These are phyloP conservation scores for Onygenales sp. DNA, from an alignment of 2,329 filamentous ascomycete genomes.

Conservation along the genomic window DNA sequence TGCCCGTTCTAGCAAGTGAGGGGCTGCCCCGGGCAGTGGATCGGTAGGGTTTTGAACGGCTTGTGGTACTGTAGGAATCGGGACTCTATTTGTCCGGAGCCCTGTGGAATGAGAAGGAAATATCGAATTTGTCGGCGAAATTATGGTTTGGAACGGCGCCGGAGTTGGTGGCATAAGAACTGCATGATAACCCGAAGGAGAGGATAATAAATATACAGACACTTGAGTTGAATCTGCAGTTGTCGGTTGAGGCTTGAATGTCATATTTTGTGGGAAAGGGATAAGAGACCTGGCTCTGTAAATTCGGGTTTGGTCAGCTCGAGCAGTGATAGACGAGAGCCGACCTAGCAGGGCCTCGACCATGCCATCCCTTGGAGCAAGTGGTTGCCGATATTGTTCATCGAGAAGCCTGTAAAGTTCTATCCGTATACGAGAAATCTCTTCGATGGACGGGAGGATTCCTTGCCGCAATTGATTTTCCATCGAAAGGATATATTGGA, in stretches of 20 bases:
- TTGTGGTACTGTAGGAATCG: not conserved
- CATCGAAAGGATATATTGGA: constrained; percentile 16
- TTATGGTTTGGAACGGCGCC: constrained; percentile 10
- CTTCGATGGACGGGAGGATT: constrained; percentile 20
- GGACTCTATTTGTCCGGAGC: not conserved
- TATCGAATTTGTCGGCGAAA: not conserved
- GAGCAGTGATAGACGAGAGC: constrained; percentile 20
- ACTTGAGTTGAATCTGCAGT: constrained; percentile 9
- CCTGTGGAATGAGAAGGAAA: not conserved
- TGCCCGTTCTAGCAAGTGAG: too few species aligned
- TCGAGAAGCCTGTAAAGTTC: constrained; percentile 25
- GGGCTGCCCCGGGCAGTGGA: too few species aligned
- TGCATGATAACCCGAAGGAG: constrained; percentile 36
- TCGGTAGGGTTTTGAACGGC: not conserved
- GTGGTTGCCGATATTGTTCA: constrained; percentile 19
- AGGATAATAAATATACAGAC: constrained; percentile 35
- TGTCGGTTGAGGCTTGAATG: constrained; percentile 3
- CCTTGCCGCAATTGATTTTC: constrained; percentile 22
- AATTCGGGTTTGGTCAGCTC: constrained; percentile 23
- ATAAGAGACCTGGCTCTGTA: constrained; percentile 9
- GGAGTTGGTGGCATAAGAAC: constrained; percentile 32
- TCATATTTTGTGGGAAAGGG: constrained; percentile 12
- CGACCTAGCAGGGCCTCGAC: constrained; percentile 22
- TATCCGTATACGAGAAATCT: constrained; percentile 20
- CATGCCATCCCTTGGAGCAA: constrained; percentile 15